Percentiles rank a stretch among this genome's conserved stretches.
Conservation (phyloP, 2,329 filamentous ascomycete species). For the Claviceps humidiphila region DNA sequence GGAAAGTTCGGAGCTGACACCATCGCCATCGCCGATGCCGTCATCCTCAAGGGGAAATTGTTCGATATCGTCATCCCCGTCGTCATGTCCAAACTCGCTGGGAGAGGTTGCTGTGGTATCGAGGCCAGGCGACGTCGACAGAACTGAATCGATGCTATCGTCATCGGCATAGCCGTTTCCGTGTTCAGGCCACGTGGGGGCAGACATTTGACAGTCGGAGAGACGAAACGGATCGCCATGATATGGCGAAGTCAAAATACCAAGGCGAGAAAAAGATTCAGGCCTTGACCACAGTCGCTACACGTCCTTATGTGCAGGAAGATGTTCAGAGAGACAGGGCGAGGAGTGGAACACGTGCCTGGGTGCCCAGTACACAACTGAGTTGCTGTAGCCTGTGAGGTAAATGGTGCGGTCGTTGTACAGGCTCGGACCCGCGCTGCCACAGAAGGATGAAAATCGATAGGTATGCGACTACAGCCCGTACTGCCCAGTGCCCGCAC, state of each 20-base stretch:
- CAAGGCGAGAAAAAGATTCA: background rate
- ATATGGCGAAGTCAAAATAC: background rate
- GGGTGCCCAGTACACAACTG: background rate
- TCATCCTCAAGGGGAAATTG: slow-evolving; percentile 12
- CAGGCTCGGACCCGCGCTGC: background rate
- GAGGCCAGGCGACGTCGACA: slow-evolving; percentile 15
- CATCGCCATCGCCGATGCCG: slow-evolving; percentile 8
- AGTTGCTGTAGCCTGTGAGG: no score
- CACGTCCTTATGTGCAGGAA: background rate
- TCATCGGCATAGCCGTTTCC: slow-evolving; percentile 9
- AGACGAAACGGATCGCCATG: slow-evolving; percentile 4
- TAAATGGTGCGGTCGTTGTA: background rate
- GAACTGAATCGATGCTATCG: slow-evolving; percentile 16
- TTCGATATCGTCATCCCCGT: slow-evolving; percentile 16
- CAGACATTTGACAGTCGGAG: slow-evolving; percentile 6
- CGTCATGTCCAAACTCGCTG: slow-evolving; percentile 13
- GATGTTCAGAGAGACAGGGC: background rate
- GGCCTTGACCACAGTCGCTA: slow-evolving; percentile 1
- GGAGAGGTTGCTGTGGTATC: slow-evolving; percentile 12
- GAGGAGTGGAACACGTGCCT: slow-evolving; percentile 4
- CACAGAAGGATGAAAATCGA: background rate
- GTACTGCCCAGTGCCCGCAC: background rate
- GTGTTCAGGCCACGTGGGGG: slow-evolving; percentile 1
- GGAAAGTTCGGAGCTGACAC: slow-evolving; percentile 12
- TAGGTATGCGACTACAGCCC: background rate